Conservation (phyloP, 2,329 filamentous ascomycete genomes). For the Aspergillus alliaceus region DNA sequence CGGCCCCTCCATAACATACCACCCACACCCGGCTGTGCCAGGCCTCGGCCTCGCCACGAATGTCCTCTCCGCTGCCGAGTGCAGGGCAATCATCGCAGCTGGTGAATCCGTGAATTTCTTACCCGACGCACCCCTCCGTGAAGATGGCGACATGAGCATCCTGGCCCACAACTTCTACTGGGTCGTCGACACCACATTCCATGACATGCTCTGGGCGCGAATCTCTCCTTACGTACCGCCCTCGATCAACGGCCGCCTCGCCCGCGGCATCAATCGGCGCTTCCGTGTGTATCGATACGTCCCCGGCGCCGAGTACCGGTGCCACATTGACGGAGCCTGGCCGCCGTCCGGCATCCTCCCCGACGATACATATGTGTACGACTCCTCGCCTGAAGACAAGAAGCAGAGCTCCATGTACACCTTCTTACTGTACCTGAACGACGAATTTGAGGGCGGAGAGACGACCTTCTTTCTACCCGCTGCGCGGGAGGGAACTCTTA, state of each 20-base stretch:
- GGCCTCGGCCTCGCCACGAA: conserved; percentile 61
- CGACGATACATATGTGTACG: conserved; percentile 64
- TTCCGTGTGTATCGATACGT: conserved; percentile 74
- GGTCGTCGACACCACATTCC: conserved; percentile 64
- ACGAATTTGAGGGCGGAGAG: conserved; percentile 70
- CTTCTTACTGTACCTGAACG: conserved; percentile 68
- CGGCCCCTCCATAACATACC: conserved; percentile 51
- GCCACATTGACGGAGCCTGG: conserved; percentile 72
- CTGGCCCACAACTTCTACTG: conserved; percentile 74
- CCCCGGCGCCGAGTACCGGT: conserved; percentile 69
- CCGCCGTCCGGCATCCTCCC: conserved; percentile 65
- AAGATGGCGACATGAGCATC: conserved; percentile 65
- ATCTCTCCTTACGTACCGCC: conserved; percentile 60
- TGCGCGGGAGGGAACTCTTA: conserved; percentile 63
- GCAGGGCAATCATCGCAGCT: conserved; percentile 65
- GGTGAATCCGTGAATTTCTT: conserved; percentile 66
- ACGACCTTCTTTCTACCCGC: conserved; percentile 71
- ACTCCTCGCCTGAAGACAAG: conserved; percentile 58
- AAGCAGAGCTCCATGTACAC: conserved; percentile 69
- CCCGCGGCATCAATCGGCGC: conserved; percentile 65
- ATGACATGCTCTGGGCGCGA: conserved; percentile 63
- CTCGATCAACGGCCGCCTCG: conserved; percentile 55
- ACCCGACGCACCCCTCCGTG: conserved; percentile 66
- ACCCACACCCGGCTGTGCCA: conserved; percentile 63
- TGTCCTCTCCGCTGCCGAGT: conserved; percentile 62